Evolutionary conservation across 2,329 filamentous ascomycete genomes (phyloP).

Genomic region (Fusarium incarnatum): DNA sequence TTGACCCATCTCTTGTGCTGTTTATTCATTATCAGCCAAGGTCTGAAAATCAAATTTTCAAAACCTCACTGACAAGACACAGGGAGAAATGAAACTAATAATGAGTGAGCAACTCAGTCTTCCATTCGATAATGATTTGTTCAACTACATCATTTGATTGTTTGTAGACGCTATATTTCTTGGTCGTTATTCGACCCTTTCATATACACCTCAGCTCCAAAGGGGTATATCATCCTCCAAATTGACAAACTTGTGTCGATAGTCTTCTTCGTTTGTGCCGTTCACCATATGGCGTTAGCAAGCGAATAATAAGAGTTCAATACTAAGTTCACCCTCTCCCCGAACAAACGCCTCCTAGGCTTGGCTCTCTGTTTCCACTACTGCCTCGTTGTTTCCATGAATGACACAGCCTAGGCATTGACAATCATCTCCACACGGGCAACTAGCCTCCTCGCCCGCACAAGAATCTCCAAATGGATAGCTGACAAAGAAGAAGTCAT

Average conservation of each 20-base stretch:
- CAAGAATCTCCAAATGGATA: constrained; percentile 63
- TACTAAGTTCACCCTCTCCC: neutral
- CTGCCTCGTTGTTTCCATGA: constrained; percentile 54
- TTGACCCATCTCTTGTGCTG: neutral
- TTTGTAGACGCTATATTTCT: neutral
- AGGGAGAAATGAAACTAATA: neutral
- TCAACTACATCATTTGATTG: neutral
- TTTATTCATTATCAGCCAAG: neutral
- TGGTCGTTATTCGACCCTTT: constrained; percentile 1
- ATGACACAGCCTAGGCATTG: constrained; percentile 68
- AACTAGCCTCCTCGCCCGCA: constrained; percentile 61
- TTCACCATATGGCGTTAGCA: neutral
- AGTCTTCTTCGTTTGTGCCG: neutral
- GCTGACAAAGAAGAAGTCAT: constrained; percentile 70
- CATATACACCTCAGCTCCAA: constrained; percentile 1
- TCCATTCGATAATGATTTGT: neutral
- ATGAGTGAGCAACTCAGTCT: neutral
- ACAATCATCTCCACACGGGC: constrained; percentile 70
- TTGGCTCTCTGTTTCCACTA: constrained; percentile 10
- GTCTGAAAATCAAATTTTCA: neutral
- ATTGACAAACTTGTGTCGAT: neutral
- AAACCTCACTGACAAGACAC: no score
- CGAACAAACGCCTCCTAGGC: constrained; percentile 1
- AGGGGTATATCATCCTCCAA: constrained; percentile 37
- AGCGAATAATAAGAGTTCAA: neutral